These are phyloP conservation scores for Anthostomella pinea DNA, from an alignment of 2,329 filamentous ascomycete genomes.

Conservation along the genomic window DNA sequence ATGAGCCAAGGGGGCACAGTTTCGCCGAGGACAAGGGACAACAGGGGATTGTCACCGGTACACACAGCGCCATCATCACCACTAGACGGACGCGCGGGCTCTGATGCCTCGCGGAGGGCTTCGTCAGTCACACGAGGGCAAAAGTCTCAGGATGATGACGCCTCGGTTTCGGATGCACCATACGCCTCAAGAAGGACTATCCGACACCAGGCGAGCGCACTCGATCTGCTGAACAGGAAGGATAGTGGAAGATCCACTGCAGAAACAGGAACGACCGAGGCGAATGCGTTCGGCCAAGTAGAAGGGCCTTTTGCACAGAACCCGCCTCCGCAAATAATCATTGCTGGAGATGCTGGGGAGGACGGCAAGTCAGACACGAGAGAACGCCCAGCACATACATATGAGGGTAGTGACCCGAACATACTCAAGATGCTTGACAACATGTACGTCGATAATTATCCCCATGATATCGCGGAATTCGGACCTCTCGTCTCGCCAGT, in stretches of 20 bases:
- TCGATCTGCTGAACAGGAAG: constrained; percentile 57
- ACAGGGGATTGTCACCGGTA: constrained; percentile 24
- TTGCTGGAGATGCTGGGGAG: constrained; percentile 30
- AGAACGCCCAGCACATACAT: constrained; percentile 71
- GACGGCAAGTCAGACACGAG: constrained; percentile 38
- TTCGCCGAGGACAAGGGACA: constrained; percentile 37
- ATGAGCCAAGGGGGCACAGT: constrained; percentile 35
- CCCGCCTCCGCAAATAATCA: constrained; percentile 30
- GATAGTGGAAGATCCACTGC: constrained; percentile 57
- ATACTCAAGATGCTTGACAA: constrained; percentile 74
- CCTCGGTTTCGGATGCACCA: constrained; percentile 38
- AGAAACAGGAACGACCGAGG: constrained; percentile 57
- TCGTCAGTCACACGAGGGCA: constrained; percentile 32
- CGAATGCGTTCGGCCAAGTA: constrained; percentile 59
- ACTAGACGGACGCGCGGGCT: constrained; percentile 27
- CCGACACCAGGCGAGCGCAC: constrained; percentile 57
- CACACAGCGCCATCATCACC: constrained; percentile 28
- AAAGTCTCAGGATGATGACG: constrained; percentile 32
- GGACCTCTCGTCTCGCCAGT: constrained; percentile 77
- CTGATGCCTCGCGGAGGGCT: constrained; percentile 37
- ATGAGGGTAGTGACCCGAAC: constrained; percentile 73
- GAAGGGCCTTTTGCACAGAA: constrained; percentile 52
- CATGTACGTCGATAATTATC: constrained; percentile 74
- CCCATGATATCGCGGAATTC: constrained; percentile 65
- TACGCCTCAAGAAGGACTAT: constrained; percentile 46